Conservation (phyloP, 768 basidiomycete species). For the button mushroom (Agaricus bisporus) region DNA sequence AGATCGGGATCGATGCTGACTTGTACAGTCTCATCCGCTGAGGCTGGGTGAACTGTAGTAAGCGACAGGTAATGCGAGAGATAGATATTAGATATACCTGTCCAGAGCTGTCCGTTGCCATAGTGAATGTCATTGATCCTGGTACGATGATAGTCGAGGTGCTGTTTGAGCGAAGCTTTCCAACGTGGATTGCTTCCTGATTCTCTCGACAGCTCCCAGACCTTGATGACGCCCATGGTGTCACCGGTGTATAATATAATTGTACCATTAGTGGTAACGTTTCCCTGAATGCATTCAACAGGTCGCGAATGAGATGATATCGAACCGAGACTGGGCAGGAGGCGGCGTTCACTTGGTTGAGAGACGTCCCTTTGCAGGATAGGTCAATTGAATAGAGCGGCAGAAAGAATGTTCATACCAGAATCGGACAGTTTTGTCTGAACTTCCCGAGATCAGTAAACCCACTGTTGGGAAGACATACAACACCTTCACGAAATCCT, state of each 20-base stretch:
- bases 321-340: constrained; percentile 52
- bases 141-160: constrained; percentile 73
- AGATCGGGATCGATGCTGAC: constrained; percentile 41
- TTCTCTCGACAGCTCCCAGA: constrained; percentile 64
- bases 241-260: constrained; percentile 76
- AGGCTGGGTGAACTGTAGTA: constrained; percentile 43
- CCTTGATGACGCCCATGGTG: constrained; percentile 84
- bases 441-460: constrained; percentile 79
- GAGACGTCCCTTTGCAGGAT: constrained; percentile 56
- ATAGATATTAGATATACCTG: constrained; percentile 43
- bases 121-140: constrained; percentile 70
- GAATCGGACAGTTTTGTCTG: constrained; percentile 82
- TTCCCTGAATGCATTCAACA: constrained; percentile 71
- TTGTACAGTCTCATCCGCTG: constrained; percentile 81
- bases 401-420: constrained; percentile 52
- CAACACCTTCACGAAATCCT: constrained; percentile 87
- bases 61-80: not conserved
- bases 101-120: constrained; percentile 79
- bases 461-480: constrained; percentile 59
- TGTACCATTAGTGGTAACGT: constrained; percentile 34
- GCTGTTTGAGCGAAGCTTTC: constrained; percentile 43
- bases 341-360: constrained; percentile 28
- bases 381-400: not conserved
- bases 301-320: constrained; percentile 86
- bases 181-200: constrained; percentile 34